Conservation (phyloP, 2,329 filamentous ascomycete species). For the Neoarthrinium moseri region DNA sequence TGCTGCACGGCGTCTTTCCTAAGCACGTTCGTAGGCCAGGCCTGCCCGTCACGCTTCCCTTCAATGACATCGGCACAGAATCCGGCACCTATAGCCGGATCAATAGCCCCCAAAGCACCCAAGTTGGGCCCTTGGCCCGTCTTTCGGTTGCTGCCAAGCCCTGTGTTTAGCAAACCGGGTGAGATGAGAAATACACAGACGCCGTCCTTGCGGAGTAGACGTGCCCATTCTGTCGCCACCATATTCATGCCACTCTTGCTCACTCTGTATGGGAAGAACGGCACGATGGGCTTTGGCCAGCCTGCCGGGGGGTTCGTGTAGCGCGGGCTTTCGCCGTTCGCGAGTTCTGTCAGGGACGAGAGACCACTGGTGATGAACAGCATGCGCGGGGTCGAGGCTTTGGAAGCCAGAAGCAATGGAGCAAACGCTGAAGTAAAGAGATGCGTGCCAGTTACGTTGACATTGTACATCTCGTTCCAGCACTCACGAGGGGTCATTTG, state of each 20-base stretch:
- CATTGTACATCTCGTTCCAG: slow-evolving; percentile 39
- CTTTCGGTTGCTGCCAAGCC: slow-evolving; percentile 8
- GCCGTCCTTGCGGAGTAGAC: slow-evolving; percentile 34
- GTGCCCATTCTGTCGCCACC: slow-evolving; percentile 44
- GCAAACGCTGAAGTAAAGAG: slow-evolving; percentile 31
- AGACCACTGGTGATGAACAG: slow-evolving; percentile 46
- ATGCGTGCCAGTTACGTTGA: slow-evolving; percentile 40
- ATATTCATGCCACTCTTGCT: slow-evolving; percentile 46
- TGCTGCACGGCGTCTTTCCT: slow-evolving; percentile 10
- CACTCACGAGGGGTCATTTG: background rate
- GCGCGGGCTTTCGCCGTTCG: slow-evolving; percentile 15
- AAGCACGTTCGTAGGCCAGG: slow-evolving; percentile 23
- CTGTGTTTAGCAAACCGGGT: slow-evolving; percentile 20
- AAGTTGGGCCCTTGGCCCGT: background rate
- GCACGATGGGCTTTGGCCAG: slow-evolving; percentile 36
- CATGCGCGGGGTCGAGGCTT: slow-evolving; percentile 36
- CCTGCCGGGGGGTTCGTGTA: slow-evolving; percentile 20
- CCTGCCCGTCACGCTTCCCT: slow-evolving; percentile 30
- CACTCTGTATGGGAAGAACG: slow-evolving; percentile 31
- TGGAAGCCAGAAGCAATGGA: slow-evolving; percentile 41
- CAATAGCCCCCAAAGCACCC: slow-evolving; percentile 21
- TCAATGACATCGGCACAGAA: slow-evolving; percentile 31
- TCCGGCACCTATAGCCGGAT: slow-evolving; percentile 27
- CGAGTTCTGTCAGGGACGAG: slow-evolving; percentile 29
- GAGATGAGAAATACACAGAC: slow-evolving; percentile 42